Evolutionary conservation across 2,329 filamentous ascomycete species (phyloP), one percentile per base, ranked within the genome.

Genomic region (Penicillium decumbens): DNA sequence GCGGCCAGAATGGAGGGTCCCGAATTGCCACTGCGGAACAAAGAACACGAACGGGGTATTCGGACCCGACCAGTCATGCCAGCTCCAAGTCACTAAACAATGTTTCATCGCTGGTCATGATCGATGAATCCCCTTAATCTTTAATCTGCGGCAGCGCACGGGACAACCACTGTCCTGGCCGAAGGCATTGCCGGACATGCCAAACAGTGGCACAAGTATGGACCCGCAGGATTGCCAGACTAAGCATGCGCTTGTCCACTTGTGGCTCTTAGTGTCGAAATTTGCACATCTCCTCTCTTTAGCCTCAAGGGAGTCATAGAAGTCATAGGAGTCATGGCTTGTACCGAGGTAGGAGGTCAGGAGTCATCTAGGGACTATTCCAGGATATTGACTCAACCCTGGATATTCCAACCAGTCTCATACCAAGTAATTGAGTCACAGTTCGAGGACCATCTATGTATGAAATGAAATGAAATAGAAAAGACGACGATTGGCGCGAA

Each of bases 21-120:
- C 54, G 45, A 48, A 35, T 60, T 54, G 58, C 58, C 58, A 60
- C 58, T 45, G 41, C 24, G 47, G 41, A 38, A 47, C 49, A 53
- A 51, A 41, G 40, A 38, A 41, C 35, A 48, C 33, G 40, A 50
- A 18, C 33, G 8, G 37, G 32, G 54, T 41, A 27, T 20, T 20
- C 33, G 10, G 45, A 48, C 41, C 51, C 51, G 23, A 25, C 57
- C 57, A 58, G 57, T 59, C 5, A 32, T 1, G 9, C 13, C 25
- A 27, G 20, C 20, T 10, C 8, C 24, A 20, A 48, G 33, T 39
- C 39, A 33, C 33, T 13, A 55, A 56, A 56, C 48, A 60, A 58
- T 54, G 55, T 59, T 59, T 59, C 58, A 58, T 58, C 55, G 32
- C 38, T 29, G 20, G 35, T 43, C 49, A 29, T 42, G 37, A 49